Percentiles rank a stretch among this genome's conserved stretches.
Conservation (phyloP, 2,329 filamentous ascomycete species). For the Paraphoma chrysanthemicola region DNA sequence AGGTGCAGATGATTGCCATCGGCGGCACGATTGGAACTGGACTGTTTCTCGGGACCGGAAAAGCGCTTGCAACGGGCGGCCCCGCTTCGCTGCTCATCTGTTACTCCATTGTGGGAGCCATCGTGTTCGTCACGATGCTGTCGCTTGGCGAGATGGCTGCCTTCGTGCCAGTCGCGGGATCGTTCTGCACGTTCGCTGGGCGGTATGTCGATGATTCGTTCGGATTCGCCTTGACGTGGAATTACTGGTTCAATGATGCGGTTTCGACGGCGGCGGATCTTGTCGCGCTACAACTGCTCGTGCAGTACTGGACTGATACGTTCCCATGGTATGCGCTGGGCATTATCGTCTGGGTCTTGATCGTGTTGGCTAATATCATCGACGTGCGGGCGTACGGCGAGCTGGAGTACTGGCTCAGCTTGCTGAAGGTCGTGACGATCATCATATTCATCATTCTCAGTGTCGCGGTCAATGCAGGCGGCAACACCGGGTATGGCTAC, state of each 20-base stretch:
- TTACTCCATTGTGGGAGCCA: conserved; percentile 44
- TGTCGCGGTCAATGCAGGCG: conserved; percentile 38
- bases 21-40: conserved; percentile 67
- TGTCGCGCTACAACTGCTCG: conserved; percentile 41
- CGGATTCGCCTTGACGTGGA: conserved; percentile 39
- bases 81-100: conserved; percentile 43
- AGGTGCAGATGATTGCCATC: conserved; percentile 68
- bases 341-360: conserved; percentile 41
- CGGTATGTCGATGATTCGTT: conserved; percentile 69
- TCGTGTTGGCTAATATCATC: conserved; percentile 45
- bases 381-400: conserved; percentile 47
- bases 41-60: conserved; percentile 66
- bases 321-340: conserved; percentile 42
- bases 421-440: conserved; percentile 44
- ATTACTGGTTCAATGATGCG: conserved; percentile 42
- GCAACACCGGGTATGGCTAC: conserved; percentile 27
- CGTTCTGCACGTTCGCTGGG: conserved; percentile 37
- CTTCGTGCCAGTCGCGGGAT: conserved; percentile 44
- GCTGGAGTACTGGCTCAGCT: conserved; percentile 43
- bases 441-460: conserved; percentile 44
- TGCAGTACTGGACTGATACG: conserved; percentile 46
- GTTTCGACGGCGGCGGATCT: conserved; percentile 45
- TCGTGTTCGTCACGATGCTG: conserved; percentile 45
- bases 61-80: conserved; percentile 58
- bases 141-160: conserved; percentile 48